phyloP scores from a whole-genome alignment of 495 filamentous ascomycete genomes.

The Glutinoglossum americanum region DNA sequence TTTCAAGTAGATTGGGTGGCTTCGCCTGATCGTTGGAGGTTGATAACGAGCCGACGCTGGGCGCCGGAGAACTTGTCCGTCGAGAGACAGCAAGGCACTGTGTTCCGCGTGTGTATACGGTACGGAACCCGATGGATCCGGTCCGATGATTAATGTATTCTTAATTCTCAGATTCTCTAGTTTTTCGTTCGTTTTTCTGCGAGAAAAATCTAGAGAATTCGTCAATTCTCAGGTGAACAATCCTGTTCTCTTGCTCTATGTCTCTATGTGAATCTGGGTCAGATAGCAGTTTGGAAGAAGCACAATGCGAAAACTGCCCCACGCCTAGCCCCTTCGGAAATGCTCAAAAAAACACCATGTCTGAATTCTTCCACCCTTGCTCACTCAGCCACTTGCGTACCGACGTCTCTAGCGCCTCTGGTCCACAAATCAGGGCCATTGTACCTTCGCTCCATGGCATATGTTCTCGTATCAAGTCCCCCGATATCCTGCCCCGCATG shows the following conservation, averaged over 20 bases:
- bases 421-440: conserved; percentile 71
- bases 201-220: no score
- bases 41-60: background rate
- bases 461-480: conserved; percentile 38
- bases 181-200: no score
- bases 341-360: conserved; percentile 62
- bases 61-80: background rate
- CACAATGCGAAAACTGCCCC: background rate
- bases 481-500: conserved; percentile 43
- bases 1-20: background rate
- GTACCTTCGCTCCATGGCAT: conserved; percentile 28
- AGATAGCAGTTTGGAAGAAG: background rate
- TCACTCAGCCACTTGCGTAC: conserved; percentile 36
- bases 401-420: conserved; percentile 52
- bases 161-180: no score
- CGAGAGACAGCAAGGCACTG: no score
- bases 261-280: no score
- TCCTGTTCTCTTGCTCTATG: no score
- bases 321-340: background rate
- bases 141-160: no score
- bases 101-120: no score
- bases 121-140: no score
- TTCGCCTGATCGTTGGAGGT: no score
- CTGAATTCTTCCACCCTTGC: conserved; percentile 57
- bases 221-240: no score